Base-by-base conservation (phyloP, 2,329 filamentous ascomycete genomes). In the Pestalotiopsis sp. region DNA sequence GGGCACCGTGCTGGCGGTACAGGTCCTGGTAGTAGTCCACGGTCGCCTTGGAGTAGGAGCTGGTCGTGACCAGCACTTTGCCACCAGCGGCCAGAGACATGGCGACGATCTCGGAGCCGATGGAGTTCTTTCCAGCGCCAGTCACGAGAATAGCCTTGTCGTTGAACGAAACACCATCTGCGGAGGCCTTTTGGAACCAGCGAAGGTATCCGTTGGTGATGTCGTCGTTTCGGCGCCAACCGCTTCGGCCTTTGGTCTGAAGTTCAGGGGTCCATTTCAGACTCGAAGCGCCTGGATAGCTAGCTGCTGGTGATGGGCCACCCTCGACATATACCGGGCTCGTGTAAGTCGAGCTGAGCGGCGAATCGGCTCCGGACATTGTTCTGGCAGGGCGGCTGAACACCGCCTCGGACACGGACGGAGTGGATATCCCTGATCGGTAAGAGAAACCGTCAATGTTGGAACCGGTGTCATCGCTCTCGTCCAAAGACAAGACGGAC, bases 51-150 rank as follows among this genome's bases (percentile, higher is more conserved):
- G 73, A 72, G 65, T 75, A 73, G 52, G 72, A 73, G 64, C 78
- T 82, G 6, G 81, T 82, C 3, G 80, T 82, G 11, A 82, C 80
- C 11, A 82, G 68, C 9, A 83, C 80, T 20, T 72, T 74, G 0
- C 80, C 79, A 36, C 79, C 80, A n/a, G 76, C 78, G 14, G 68
- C 70, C 14, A 81, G 73, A 3, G 81, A 72, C 20, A 74, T 72
- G 59, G 74, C 55, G 1, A 82, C 61, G 13, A 82, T 74, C 23
- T 78, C 72, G 1, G 74, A 73, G 9, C 77, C 79, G 63, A 82
- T 82, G 2, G 81, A 82, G 27, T 70, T 70, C 5, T 73, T 71
- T 11, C 81, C 79, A 4, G 79, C 79, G 5, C 80, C 80, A 4
- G 79, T 82, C 4, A 82, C 67, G 2, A 82, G 72, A 4, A 79